Base-by-base conservation (phyloP, 306 rosid species). In the Vicia sativa region DNA sequence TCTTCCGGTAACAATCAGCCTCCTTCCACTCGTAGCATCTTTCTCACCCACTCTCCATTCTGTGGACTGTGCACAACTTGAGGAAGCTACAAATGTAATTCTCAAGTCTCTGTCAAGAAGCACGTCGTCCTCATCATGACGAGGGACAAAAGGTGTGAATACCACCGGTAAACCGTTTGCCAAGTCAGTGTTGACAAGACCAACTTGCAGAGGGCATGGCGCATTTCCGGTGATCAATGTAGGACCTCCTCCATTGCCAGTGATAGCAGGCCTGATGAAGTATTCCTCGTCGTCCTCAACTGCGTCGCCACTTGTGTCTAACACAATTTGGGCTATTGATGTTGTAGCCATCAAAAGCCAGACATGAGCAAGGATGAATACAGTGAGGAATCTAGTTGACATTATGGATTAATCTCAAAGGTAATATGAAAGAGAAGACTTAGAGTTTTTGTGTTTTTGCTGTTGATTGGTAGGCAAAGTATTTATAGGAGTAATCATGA, bases 261-360 rank as follows among this genome's bases (percentile, higher is more conserved):
- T 83, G 35, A 86, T 81, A 2, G 82, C 88, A 0, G 89, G 92
- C 7, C 64, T 79, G 65, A 89, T 79, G 85, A 74, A 80, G 79
- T 89, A 89, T 0, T 89, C 85, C 0, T 48, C 76, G 0, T 76
- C 86, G 0, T 25, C 15, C 10, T 67, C 65, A 8, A 89, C 70
- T 2, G 88, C 77, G 1, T 64, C 52, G 0, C 88, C 86, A 2
- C 72, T 23, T 0, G 81, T 84, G 80, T 89, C 92, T 0, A 84
- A 52, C 3, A 85, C 90, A 12, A 39, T 16, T 62, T 65, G 78
- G 1, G 72, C 66, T 19, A 31, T 43, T 43, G 85, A 11, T 34
- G 83, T 59, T 12, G 63, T 72, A 16, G 82, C 79, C 56, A 75
- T 72, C 42, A 67, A 39, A 6, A 81, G 68, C 64, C 82, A 81